Evolutionary conservation across 768 basidiomycete species (phyloP).

Genomic region (Tephrocybe rancida): DNA sequence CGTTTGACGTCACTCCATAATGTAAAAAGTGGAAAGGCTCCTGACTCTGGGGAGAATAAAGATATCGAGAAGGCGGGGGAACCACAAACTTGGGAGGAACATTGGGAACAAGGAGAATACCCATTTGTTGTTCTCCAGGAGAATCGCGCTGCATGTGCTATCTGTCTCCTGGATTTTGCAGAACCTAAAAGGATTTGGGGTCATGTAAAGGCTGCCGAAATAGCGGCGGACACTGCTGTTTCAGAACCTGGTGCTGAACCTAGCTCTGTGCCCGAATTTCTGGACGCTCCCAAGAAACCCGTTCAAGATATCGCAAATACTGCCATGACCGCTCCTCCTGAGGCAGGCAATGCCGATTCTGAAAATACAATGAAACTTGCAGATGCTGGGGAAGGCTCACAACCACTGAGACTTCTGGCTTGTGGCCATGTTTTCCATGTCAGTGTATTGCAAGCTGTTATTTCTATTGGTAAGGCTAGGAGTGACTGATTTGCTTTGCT

Average conservation of each 20-base stretch:
- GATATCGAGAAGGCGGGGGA: constrained; percentile 18
- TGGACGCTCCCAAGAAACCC: constrained; percentile 5
- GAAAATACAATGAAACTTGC: constrained; percentile 48
- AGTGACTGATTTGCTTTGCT: constrained; percentile 10
- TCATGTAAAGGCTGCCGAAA: background rate
- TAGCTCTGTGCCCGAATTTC: background rate
- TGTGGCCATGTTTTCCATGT: constrained; percentile 95
- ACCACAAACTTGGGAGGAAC: constrained; percentile 69
- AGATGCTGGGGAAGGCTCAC: constrained; percentile 76
- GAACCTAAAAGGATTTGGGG: constrained; percentile 52
- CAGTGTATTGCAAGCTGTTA: constrained; percentile 28
- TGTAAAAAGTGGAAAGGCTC: constrained; percentile 14
- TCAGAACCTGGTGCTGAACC: background rate
- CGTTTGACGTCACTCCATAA: constrained; percentile 27
- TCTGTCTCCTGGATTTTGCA: constrained; percentile 85
- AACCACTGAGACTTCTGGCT: constrained; percentile 71
- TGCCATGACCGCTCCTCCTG: background rate
- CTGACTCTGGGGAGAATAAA: constrained; percentile 7
- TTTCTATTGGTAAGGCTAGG: background rate
- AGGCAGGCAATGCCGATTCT: background rate
- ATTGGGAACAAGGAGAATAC: constrained; percentile 76
- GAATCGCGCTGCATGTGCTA: constrained; percentile 83
- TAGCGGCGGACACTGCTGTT: background rate
- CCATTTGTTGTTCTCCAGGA: constrained; percentile 83
- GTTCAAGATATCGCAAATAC: constrained; percentile 4